Evolutionary conservation across 2,329 filamentous ascomycete genomes (phyloP).

Genomic region (Diaporthe capsici): DNA sequence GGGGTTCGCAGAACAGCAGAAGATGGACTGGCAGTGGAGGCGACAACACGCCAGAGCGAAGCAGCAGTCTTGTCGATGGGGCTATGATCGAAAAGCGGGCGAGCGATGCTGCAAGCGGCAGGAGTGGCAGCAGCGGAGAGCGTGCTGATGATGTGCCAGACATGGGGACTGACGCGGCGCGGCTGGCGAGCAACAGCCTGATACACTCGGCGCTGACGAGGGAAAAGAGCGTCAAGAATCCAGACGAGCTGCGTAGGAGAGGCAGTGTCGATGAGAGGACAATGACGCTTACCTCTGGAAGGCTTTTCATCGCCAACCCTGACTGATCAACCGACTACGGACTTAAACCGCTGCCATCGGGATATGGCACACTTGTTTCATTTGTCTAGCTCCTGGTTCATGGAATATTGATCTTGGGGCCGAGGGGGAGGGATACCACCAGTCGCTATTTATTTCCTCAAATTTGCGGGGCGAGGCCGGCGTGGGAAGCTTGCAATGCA

Average conservation of each 20-base stretch:
- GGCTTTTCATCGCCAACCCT: conserved; percentile 89
- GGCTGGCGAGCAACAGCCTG: conserved; percentile 71
- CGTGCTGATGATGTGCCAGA: conserved; percentile 73
- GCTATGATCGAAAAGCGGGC: conserved; percentile 52
- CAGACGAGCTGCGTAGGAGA: conserved; percentile 80
- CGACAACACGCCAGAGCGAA: conserved; percentile 66
- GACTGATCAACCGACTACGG: conserved; percentile 61
- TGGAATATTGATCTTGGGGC: neutral
- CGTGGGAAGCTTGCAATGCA: conserved; percentile 24
- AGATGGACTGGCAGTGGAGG: conserved; percentile 40
- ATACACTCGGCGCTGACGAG: conserved; percentile 71
- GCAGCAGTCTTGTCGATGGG: conserved; percentile 65
- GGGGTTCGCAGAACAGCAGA: conserved; percentile 41
- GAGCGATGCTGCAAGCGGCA: conserved; percentile 62
- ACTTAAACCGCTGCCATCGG: neutral
- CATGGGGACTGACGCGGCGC: conserved; percentile 60
- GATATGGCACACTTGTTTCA: conserved; percentile 17
- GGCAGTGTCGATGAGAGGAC: conserved; percentile 89
- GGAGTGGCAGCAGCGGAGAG: conserved; percentile 71
- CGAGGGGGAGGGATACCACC: conserved; percentile 35
- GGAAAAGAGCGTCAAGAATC: conserved; percentile 76
- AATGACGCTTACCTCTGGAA: conserved; percentile 79
- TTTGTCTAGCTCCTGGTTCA: conserved; percentile 33
- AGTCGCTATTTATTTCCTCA: conserved; percentile 28
- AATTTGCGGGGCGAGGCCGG: conserved; percentile 11